Evolutionary conservation across 331 rosid genomes (phyloP).

Genomic region (Dryas integrifolia): DNA sequence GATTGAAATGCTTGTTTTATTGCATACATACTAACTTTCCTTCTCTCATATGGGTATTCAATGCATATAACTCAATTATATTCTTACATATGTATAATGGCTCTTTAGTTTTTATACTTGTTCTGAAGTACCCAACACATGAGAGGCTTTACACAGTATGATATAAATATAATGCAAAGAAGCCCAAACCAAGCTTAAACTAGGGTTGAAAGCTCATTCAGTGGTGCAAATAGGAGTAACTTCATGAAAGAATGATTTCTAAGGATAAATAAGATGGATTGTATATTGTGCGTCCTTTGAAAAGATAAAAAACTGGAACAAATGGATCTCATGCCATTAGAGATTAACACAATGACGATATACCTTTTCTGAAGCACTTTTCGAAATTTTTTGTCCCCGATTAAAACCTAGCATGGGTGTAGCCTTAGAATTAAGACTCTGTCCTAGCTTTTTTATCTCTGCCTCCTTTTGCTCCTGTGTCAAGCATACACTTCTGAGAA

Average conservation of each 20-base stretch:
- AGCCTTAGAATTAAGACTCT: slow-evolving; percentile 49
- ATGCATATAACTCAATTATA: not conserved
- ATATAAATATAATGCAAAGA: not conserved
- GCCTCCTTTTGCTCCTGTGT: slow-evolving; percentile 57
- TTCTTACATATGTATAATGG: not conserved
- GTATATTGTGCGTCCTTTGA: not conserved
- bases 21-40: not conserved
- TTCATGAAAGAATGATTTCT: not conserved
- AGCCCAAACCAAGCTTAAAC: not conserved
- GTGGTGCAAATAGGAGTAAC: not conserved
- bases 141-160: not conserved
- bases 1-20: not conserved
- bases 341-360: not conserved
- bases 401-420: slow-evolving; percentile 49
- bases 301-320: not conserved
- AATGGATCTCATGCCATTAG: not conserved
- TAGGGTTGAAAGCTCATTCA: not conserved
- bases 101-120: not conserved
- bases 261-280: not conserved
- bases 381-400: slow-evolving; percentile 43
- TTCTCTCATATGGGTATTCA: not conserved
- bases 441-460: slow-evolving; percentile 44
- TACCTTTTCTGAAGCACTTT: slow-evolving; percentile 58
- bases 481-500: slow-evolving; percentile 28
- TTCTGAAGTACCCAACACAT: not conserved